Evolutionary conservation across 2,329 filamentous ascomycete genomes (phyloP).

Genomic region (Pseudogymnoascus sp.): DNA sequence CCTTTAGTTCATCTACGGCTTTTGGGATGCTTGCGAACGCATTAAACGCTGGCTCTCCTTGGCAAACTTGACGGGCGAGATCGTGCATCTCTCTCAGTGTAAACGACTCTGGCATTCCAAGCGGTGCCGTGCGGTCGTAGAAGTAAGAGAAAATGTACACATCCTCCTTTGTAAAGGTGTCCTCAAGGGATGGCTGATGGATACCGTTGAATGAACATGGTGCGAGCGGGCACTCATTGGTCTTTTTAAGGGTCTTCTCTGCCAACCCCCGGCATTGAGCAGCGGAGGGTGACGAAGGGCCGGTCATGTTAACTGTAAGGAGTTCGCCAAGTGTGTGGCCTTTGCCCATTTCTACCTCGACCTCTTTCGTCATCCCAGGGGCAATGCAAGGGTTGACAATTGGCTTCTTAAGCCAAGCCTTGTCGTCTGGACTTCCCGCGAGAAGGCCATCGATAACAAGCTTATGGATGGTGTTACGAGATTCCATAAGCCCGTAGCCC

Average conservation of each 20-base stretch:
- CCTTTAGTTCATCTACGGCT: constrained; percentile 71
- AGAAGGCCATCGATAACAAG: constrained; percentile 65
- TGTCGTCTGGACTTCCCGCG: constrained; percentile 50
- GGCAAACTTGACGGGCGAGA: constrained; percentile 76
- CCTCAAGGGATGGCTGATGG: constrained; percentile 83
- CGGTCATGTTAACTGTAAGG: constrained; percentile 76
- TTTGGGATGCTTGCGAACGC: constrained; percentile 68
- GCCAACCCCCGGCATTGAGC: constrained; percentile 85
- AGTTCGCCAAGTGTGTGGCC: constrained; percentile 56
- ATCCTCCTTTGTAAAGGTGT: constrained; percentile 87
- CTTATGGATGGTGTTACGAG: constrained; percentile 77
- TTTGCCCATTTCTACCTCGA: constrained; percentile 63
- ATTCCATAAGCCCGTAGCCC: constrained; percentile 92
- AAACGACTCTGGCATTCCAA: constrained; percentile 98
- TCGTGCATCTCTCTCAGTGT: constrained; percentile 85
- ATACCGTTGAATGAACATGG: constrained; percentile 99
- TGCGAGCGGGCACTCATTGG: constrained; percentile 67
- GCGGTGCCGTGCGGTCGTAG: constrained; percentile 84
- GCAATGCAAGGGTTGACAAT: constrained; percentile 81
- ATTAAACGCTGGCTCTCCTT: constrained; percentile 68
- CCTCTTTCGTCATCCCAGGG: constrained; percentile 65
- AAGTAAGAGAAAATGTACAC: constrained; percentile 98
- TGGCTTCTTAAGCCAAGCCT: constrained; percentile 61
- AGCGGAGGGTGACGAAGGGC: constrained; percentile 64
- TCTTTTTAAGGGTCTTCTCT: constrained; percentile 86